Base-by-base conservation (phyloP, 108 stramenopile species). In the Mediolabrus comicus region DNA sequence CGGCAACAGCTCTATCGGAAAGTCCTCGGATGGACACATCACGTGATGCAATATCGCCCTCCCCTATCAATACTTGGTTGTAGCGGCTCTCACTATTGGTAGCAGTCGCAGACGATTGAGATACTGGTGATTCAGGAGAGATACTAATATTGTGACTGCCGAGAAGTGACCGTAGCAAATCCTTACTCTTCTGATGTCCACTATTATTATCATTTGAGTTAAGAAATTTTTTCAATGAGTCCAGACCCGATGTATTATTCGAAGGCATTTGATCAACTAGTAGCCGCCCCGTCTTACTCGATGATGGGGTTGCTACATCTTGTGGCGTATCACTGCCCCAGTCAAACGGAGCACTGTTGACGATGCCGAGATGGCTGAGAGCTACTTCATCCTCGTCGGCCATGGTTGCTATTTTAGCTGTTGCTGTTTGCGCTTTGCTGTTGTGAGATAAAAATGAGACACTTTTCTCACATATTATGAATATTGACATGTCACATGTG, bases 1-100 rank as follows among this genome's bases (percentile, higher is more conserved):
- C 69, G 9, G 77, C 77, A 34, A 69, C 69, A 11, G 77, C 77
- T 25, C 77, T 57, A 61, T 77, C 77, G 28, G 77, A 77, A 59
- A 77, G 66, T 27, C 77, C 77, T 51, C 64, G 41, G 39, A 77
- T 77, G 58, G 77, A 69, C 63, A 77, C 69, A 31, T 77, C 77
- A 32, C 69, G 62, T 27, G 57, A 59, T 29, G 46, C 46, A 49
- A 49, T 22, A 9, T 52, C 59, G 17, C 51, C 53, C 46, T 33
- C 54, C 63, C 16, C 55, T 16, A 62, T 29, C 12, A 59, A 27
- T 22, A 77, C 53, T 31, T 49, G 28, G 14, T 53, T n/a, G 33
- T 69, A 59, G 31, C 62, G 38, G 28, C 39, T 33, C 38, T 51
- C 31, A 25, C 11, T 19, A 33, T 69, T 49, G 17, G 16, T 28